Evolutionary conservation across 805 yeast genomes (phyloP), one percentile per base, ranked within the genome.

Genomic region (Kodamaea kakaduensis): DNA sequence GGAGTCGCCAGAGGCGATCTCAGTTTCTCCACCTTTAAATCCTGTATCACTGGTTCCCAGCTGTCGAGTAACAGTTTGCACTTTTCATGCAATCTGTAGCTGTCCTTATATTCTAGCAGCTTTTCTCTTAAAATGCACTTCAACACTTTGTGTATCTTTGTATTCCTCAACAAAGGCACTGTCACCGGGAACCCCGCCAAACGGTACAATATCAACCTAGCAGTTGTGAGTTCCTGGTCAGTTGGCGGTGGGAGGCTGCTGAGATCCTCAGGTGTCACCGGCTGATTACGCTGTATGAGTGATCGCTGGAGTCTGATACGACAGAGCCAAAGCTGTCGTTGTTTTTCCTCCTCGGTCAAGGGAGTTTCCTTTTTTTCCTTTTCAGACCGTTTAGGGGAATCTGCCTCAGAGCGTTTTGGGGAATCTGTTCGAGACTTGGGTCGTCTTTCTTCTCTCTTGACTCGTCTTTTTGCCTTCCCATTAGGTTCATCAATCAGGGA

Each of bases 71-170:
- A 48, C 25, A 61, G 63, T 16, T 52, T 55, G 39, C 73, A 66
- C 42, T 71, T 56, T 36, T 64, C 67, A 40, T 71, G 76, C 38
- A 73, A 59, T 39, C 65, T 59, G 50, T 61, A 68, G 41, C 71
- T 68, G 24, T 68, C 64, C 9, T 66, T 60, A 40, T 66, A 61
- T 40, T 59, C 67, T 42, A 71, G 56, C 22, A 55, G 56, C 17
- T 56, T 58, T 40, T 63, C 60, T 38, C 61, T 63, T 33, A 63
- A 40, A 14, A 74, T 70, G 37, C 75, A 73, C 47, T 67, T 71
- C 40, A 74, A 48, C 1, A 74, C 78, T 49, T 74, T 74, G 47
- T 73, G 77, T 34, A 74, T 56, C 45, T 72, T 74, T 10, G 78
- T 70, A 15, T 53, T 52, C 32, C 56, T 59, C 39, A 74, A 56